These are phyloP conservation scores for Xylaria sp. DNA, from an alignment of 2,329 filamentous ascomycete species.

Conservation along the genomic window DNA sequence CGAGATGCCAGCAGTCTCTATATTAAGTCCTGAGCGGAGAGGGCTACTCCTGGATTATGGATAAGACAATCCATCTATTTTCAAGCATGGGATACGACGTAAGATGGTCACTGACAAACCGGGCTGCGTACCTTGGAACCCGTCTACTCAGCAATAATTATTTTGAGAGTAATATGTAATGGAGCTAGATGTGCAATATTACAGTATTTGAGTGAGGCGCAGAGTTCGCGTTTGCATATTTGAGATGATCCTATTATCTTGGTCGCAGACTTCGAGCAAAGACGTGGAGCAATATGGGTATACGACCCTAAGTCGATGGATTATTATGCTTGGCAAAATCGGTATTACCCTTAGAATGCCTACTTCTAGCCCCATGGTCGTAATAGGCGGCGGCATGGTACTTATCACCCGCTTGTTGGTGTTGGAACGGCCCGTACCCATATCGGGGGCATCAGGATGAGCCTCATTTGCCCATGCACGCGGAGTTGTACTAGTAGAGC, in stretches of 20 bases:
- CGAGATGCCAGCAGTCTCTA: background rate
- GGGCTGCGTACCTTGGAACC: background rate
- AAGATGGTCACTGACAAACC: conserved; percentile 15
- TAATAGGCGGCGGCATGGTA: conserved; percentile 22
- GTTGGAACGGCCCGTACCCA: conserved; percentile 22
- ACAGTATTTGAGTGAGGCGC: conserved; percentile 12
- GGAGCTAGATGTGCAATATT: background rate
- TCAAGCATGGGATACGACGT: conserved; percentile 13
- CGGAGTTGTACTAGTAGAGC: conserved; percentile 6
- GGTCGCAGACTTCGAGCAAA: background rate
- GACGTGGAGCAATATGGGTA: background rate
- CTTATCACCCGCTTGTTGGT: background rate
- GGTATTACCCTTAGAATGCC: conserved; percentile 3
- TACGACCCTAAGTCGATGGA: background rate
- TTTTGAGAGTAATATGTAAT: conserved; percentile 2
- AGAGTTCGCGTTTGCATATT: conserved; percentile 13
- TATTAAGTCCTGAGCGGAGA: background rate
- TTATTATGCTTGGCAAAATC: conserved; percentile 3
- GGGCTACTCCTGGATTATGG: background rate
- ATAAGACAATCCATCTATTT: conserved; percentile 24
- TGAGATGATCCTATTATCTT: conserved; percentile 5
- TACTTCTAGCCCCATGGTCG: conserved; percentile 26
- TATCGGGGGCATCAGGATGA: conserved; percentile 13
- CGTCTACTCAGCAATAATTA: background rate
- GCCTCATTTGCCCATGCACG: conserved; percentile 19